Conservation (phyloP, 495 filamentous ascomycete species). For the Penicillium robsamsonii region DNA sequence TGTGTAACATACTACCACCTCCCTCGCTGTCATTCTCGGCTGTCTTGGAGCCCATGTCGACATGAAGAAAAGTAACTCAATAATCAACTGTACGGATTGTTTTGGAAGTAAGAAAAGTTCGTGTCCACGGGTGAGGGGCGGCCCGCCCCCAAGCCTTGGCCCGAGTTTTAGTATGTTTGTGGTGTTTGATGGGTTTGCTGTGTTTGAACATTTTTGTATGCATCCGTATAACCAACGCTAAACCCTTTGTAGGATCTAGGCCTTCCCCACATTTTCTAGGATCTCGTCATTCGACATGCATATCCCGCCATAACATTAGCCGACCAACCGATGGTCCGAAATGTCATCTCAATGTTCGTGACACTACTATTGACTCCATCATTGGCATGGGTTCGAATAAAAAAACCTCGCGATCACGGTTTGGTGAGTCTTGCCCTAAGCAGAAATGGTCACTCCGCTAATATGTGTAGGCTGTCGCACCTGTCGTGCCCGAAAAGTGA, state of each 20-base stretch:
- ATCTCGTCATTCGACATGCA: conserved; percentile 1
- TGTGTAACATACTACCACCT: conserved; percentile 22
- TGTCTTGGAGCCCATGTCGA: conserved; percentile 34
- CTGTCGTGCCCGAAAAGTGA: conserved; percentile 31
- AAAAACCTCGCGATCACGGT: conserved; percentile 23
- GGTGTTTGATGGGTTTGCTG: neutral
- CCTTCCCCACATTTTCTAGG: neutral
- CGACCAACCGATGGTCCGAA: neutral
- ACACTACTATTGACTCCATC: neutral
- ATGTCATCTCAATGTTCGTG: neutral
- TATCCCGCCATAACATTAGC: conserved; percentile 3
- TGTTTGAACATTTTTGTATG: neutral
- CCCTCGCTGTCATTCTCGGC: conserved; percentile 26
- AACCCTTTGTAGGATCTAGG: neutral
- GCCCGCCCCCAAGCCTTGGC: too few species aligned
- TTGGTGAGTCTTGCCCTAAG: conserved; percentile 15
- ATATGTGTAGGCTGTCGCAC: conserved; percentile 25
- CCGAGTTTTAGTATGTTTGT: neutral
- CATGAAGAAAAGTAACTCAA: conserved; percentile 14
- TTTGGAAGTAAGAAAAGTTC: neutral
- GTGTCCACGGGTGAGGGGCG: neutral
- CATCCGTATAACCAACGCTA: too few species aligned
- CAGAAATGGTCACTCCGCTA: neutral
- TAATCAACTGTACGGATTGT: neutral
- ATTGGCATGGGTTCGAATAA: conserved; percentile 7